Conservation (phyloP, 768 basidiomycete genomes). For the Myochromella boudieri region DNA sequence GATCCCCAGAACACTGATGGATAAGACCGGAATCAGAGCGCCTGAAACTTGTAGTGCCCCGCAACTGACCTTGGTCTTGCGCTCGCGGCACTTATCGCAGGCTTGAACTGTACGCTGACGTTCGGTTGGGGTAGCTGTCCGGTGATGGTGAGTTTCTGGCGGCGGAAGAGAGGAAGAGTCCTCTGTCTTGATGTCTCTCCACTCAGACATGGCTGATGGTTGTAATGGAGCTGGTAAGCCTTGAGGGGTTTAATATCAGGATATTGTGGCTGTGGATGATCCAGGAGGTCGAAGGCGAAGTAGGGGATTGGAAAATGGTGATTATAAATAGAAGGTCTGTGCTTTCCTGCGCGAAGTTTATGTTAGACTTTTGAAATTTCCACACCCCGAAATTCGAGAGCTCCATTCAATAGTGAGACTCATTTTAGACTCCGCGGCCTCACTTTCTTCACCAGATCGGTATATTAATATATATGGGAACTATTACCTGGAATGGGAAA, state of each 20-base stretch:
- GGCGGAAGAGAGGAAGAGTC: slow-evolving; percentile 9
- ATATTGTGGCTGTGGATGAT: slow-evolving; percentile 1
- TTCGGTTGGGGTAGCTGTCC: slow-evolving; percentile 19
- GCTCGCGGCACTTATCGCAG: slow-evolving; percentile 56
- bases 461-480: slow-evolving; percentile 17
- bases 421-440: slow-evolving; percentile 22
- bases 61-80: slow-evolving; percentile 53
- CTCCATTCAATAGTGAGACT: slow-evolving; percentile 23
- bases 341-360: slow-evolving; percentile 5
- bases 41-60: not conserved
- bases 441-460: slow-evolving; percentile 11
- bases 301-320: slow-evolving; percentile 9
- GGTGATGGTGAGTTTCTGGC: slow-evolving; percentile 14
- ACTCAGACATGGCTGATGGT: slow-evolving; percentile 14
- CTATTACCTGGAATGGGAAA: slow-evolving; percentile 15
- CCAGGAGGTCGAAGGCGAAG: not conserved
- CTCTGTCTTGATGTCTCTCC: slow-evolving; percentile 14
- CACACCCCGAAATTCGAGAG: slow-evolving; percentile 23
- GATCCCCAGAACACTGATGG: slow-evolving; percentile 59
- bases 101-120: slow-evolving; percentile 51
- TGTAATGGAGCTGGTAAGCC: too few species aligned
- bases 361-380: slow-evolving; percentile 16
- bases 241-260: not conserved
- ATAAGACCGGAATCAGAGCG: not conserved
- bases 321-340: slow-evolving; percentile 16